Evolutionary conservation across 805 yeast genomes (phyloP), one percentile per base, ranked within the genome.

Genomic region (Lachancea sp.): DNA sequence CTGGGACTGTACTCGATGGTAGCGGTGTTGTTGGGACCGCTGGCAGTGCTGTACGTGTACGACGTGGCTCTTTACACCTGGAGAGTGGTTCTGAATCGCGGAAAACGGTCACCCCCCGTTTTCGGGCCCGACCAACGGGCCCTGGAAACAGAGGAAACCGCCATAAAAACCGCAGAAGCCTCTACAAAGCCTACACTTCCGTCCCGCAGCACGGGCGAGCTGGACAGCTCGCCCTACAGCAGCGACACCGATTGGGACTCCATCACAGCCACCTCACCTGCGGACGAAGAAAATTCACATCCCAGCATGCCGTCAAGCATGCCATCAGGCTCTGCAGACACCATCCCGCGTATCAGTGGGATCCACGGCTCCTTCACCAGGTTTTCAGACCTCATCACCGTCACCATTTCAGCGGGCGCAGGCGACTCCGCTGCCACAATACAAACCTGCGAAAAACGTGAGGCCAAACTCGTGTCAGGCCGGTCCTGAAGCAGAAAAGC

Each of bases 1-100:
- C 29, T 38, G 5, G 41, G 32, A 2, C 17, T 39, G 30, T 35
- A 35, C 22, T 19, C 36, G 16, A 20, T 50, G 25, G 50, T 46
- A n/a, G 44, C 41, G 36, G 13, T 46, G 37, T 27, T 43, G 13
- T 19, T 50, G 39, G 38, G 45, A 15, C 54, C 54, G n/a, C 10
- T 50, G 36, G 30, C 43, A 20, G 19, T 38, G 16, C 42, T 50
- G n/a, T 50, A 48, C 41, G 19, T 39, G 17, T 50, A 50, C 36
- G 54, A 50, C 36, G 31, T 46, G 9, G 36, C 42, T 15, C 42
- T 47, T 9, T 50, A 50, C 35, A 33, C 44, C 10, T 50, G 49
- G 45, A 37, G 49, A 16, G 33, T 50, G 39, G 33, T 45, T 19
- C 25, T 32, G 29, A 25, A 31, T 22, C 44, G 44, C 10, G 37